Percentiles rank a stretch among this genome's conserved stretches.
These are phyloP conservation scores for Aegilops speltoides DNA, from an alignment of 176 grass and related monocot genomes.

Conservation along the genomic window DNA sequence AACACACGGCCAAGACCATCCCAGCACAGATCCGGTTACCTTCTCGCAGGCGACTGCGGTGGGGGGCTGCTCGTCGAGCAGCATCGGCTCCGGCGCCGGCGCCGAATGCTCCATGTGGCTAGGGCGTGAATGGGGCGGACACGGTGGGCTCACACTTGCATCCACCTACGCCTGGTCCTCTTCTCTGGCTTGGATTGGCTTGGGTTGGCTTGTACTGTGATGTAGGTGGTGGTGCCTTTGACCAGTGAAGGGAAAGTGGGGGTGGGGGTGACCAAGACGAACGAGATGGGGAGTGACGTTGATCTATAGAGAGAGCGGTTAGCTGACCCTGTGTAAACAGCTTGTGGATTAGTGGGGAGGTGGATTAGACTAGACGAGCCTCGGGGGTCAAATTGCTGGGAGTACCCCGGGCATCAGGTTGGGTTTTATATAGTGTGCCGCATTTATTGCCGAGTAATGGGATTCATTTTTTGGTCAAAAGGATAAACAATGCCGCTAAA, in stretches of 20 bases:
- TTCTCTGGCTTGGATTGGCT: background rate
- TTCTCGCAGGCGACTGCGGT: slow-evolving; percentile 20
- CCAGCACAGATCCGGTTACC: slow-evolving; percentile 19
- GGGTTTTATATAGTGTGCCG: background rate
- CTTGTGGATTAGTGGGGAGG: slow-evolving; percentile 20
- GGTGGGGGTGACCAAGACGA: no score
- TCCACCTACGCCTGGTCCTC: slow-evolving; percentile 9
- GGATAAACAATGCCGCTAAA: background rate
- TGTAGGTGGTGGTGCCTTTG: slow-evolving; percentile 22
- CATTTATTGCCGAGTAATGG: slow-evolving; percentile 3
- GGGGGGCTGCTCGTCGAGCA: slow-evolving; percentile 12
- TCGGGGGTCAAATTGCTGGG: background rate
- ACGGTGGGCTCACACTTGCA: background rate
- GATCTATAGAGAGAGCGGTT: background rate
- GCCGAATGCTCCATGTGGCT: slow-evolving; percentile 23
- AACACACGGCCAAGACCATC: background rate
- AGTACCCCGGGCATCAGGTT: background rate
- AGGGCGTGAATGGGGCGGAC: slow-evolving; percentile 13
- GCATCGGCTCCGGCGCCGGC: slow-evolving; percentile 37
- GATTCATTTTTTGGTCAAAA: background rate
- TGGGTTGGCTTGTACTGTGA: background rate
- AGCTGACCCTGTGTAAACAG: slow-evolving; percentile 16
- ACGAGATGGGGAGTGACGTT: no score
- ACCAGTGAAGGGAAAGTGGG: background rate
- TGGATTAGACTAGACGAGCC: no score